Evolutionary conservation across 2,329 filamentous ascomycete genomes (phyloP).

Genomic region (Geosmithia flava): DNA sequence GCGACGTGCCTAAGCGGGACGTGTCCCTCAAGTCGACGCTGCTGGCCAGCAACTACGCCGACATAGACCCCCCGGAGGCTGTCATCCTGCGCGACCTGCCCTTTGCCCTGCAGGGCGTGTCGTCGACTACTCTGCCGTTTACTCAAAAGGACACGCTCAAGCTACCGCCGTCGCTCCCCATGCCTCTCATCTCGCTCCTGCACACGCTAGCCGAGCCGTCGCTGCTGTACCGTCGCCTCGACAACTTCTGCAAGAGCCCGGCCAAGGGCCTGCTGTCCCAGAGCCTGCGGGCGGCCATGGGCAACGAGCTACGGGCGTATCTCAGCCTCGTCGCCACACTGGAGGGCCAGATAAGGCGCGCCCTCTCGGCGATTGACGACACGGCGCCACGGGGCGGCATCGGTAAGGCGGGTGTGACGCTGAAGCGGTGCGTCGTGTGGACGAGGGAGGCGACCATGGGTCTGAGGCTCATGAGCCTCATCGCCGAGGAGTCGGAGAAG

Average conservation of each 20-base stretch:
- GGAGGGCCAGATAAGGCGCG: constrained; percentile 81
- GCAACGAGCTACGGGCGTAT: constrained; percentile 77
- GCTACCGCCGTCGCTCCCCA: constrained; percentile 66
- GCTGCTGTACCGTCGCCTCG: constrained; percentile 72
- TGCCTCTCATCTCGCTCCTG: constrained; percentile 75
- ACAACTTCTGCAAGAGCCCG: constrained; percentile 68
- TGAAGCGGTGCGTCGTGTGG: constrained; percentile 95
- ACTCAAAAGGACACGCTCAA: constrained; percentile 55
- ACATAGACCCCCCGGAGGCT: constrained; percentile 51
- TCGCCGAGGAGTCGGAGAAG: constrained; percentile 80
- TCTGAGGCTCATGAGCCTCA: constrained; percentile 80
- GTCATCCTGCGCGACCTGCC: constrained; percentile 68
- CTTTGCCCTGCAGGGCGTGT: constrained; percentile 85
- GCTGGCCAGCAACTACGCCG: constrained; percentile 42
- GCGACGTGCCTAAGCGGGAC: constrained; percentile 22
- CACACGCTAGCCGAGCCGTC: constrained; percentile 89
- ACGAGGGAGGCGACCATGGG: constrained; percentile 96
- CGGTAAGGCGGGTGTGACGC: constrained; percentile 77
- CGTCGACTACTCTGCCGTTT: constrained; percentile 75
- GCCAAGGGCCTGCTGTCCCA: constrained; percentile 71
- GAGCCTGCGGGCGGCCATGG: constrained; percentile 79
- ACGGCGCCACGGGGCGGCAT: constrained; percentile 55
- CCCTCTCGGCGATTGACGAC: constrained; percentile 62
- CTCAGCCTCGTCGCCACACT: constrained; percentile 82
- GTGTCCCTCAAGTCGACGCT: constrained; percentile 45